Percentiles rank a stretch among this genome's conserved stretches.
Evolutionary conservation across 805 yeast species (phyloP).

Genomic region (Metschnikowia colocasiae): DNA sequence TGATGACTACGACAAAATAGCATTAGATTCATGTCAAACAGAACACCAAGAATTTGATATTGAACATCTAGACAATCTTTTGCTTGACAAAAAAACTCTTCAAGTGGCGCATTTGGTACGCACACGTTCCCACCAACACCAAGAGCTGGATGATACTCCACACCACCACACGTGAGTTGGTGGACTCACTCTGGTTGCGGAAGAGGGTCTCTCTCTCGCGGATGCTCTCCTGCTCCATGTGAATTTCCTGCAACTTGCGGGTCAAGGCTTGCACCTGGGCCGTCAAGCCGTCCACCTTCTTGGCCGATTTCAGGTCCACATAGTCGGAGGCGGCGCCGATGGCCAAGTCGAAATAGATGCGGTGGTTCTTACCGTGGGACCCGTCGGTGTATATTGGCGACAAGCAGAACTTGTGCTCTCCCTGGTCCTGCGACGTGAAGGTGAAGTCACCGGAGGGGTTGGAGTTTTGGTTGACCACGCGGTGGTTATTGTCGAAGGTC

Average conservation of each 20-base stretch:
- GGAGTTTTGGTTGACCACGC: conserved; percentile 67
- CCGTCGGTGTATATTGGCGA: conserved; percentile 61
- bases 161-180: conserved; percentile 66
- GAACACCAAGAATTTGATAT: too few species aligned
- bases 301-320: conserved; percentile 60
- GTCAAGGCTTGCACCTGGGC: conserved; percentile 55
- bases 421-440: conserved; percentile 77
- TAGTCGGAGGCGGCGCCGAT: conserved; percentile 59
- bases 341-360: conserved; percentile 71
- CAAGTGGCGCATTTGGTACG: conserved; percentile 72
- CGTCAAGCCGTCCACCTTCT: conserved; percentile 49
- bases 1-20: too few species aligned
- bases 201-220: conserved; percentile 75
- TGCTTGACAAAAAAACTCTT: conserved; percentile 83
- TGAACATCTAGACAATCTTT: conserved; percentile 58
- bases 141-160: conserved; percentile 73
- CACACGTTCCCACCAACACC: conserved; percentile 65
- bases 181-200: conserved; percentile 72
- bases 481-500: conserved; percentile 77
- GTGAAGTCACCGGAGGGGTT: conserved; percentile 63
- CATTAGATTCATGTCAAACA: too few species aligned
- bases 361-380: conserved; percentile 57
- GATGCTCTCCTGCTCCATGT: conserved; percentile 62
- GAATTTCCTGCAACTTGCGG: conserved; percentile 54
- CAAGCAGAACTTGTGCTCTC: conserved; percentile 82